phyloP scores from a whole-genome alignment of 1,284 basidiomycete species.

The Somion occarium region DNA sequence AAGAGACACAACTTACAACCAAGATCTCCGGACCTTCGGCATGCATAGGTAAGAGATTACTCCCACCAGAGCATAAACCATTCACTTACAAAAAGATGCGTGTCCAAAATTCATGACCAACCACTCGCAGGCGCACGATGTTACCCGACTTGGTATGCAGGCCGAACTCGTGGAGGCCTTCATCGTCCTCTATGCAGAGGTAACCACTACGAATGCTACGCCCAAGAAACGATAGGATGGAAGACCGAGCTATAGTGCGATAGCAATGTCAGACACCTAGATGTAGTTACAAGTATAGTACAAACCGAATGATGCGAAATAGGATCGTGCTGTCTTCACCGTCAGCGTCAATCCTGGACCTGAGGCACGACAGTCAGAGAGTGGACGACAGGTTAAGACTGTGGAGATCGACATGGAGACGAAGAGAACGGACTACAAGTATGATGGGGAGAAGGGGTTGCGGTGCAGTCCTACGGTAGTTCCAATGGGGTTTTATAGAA shows the following conservation, averaged over 20 bases:
- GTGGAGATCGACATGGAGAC: not conserved
- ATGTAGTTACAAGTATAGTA: too few relatives aligned
- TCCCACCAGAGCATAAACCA: constrained; percentile 8
- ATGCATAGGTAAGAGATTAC: constrained; percentile 4
- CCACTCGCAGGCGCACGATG: constrained; percentile 60
- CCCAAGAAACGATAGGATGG: constrained; percentile 55
- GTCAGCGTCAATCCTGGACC: constrained; percentile 1
- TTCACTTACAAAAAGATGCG: constrained; percentile 59
- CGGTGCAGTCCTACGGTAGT: too few relatives aligned
- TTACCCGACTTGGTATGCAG: constrained; percentile 45
- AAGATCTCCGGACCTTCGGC: constrained; percentile 58
- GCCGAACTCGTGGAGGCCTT: constrained; percentile 56
- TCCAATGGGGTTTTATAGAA: too few relatives aligned
- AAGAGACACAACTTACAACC: constrained; percentile 49
- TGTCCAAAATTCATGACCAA: constrained; percentile 77
- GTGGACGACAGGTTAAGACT: not conserved
- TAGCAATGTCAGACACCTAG: too few relatives aligned
- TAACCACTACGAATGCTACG: constrained; percentile 55
- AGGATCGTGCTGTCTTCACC: not conserved
- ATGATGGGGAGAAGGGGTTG: not conserved
- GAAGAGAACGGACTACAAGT: not conserved
- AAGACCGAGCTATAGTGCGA: constrained; percentile 48
- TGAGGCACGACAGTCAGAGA: not conserved
- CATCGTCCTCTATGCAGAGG: constrained; percentile 58
- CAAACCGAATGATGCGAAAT: constrained; percentile 2